phyloP scores from a whole-genome alignment of 208 protist genomes.

The Porcisia deanei region DNA sequence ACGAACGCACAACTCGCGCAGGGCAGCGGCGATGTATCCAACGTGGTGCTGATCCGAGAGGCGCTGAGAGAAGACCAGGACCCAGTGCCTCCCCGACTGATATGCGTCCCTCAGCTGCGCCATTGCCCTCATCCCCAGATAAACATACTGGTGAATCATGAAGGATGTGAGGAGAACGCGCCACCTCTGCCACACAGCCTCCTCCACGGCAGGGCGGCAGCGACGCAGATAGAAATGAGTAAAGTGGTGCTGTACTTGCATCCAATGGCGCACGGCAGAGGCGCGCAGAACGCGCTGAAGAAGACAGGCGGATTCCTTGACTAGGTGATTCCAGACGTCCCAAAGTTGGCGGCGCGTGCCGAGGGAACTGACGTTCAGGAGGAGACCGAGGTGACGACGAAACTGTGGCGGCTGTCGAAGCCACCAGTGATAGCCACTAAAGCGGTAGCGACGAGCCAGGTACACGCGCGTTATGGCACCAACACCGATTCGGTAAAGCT shows the following conservation, averaged over 20 bases:
- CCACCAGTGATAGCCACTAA: constrained; percentile 53
- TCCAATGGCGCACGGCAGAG: constrained; percentile 13
- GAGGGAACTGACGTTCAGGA: constrained; percentile 14
- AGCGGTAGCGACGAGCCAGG: constrained; percentile 50
- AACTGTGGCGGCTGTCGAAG: constrained; percentile 39
- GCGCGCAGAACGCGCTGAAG: constrained; percentile 48
- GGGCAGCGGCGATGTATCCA: background rate
- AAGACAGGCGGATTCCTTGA: constrained; percentile 20
- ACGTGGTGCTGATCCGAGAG: constrained; percentile 6
- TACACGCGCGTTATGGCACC: constrained; percentile 40
- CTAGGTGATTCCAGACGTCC: constrained; percentile 32
- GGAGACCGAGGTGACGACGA: constrained; percentile 22
- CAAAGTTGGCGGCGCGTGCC: constrained; percentile 22
- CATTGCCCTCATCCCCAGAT: constrained; percentile 31
- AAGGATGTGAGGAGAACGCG: constrained; percentile 30
- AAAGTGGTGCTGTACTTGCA: constrained; percentile 35
- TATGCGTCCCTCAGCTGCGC: constrained; percentile 11
- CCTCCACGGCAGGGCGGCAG: constrained; percentile 53
- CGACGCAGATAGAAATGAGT: constrained; percentile 33
- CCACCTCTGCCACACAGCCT: constrained; percentile 33
- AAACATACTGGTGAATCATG: constrained; percentile 41
- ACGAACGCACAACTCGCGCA: constrained; percentile 18
- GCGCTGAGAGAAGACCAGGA: constrained; percentile 2
- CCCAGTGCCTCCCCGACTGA: constrained; percentile 13
- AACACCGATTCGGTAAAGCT: constrained; percentile 33